Evolutionary conservation across 192 early-diverging fungal species (phyloP), one percentile per base, ranked within the genome.

Genomic region (Coemansia guatemalensis): DNA sequence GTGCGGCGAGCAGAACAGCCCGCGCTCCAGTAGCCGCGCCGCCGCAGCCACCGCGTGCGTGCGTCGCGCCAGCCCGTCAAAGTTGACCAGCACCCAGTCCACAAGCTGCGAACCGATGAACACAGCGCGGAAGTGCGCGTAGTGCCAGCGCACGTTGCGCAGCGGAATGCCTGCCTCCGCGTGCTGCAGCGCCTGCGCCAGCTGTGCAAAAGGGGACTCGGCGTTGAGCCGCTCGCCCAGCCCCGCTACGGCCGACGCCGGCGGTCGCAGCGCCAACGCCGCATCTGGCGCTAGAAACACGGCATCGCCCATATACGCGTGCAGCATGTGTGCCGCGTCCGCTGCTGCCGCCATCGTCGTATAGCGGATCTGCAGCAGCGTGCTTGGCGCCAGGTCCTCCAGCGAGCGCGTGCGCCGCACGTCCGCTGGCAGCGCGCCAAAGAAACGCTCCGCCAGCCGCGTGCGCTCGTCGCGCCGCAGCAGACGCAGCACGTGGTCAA

Each of bases 21-120:
- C 91, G 22, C 86, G 85, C n/a, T 86, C 77, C 59, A 93, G 69
- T 48, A 97, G 83, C 23, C 78, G 58, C 65, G 93, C 92, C 8
- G 93, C 96, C 69, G 92, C 88, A 0, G 73, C 77, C 5, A 91
- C 84, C 0, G 95, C 96, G 41, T 88, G 85, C 24, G 89, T 84
- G 4, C 94, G 78, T 5, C 88, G 88, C 12, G 85, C 78, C 48
- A 95, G 84, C 51, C 92, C 90, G 25, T 78, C 74, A 77, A 96
- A 90, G 41, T 86, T 87, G 30, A 74, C 67, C 48, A 95, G 76
- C 26, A 95, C 66, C 95, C 95, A 98, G 62, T 96, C 90, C 3
- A 97, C 90, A 49, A 87, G 83, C 59, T 97, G 93, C 47, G 81
- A 86, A 22, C 96, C 95, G 32, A 90, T 71, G 68, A 96, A 93